Base-by-base conservation (phyloP, 139 green algal species). In the Chara braunii region DNA sequence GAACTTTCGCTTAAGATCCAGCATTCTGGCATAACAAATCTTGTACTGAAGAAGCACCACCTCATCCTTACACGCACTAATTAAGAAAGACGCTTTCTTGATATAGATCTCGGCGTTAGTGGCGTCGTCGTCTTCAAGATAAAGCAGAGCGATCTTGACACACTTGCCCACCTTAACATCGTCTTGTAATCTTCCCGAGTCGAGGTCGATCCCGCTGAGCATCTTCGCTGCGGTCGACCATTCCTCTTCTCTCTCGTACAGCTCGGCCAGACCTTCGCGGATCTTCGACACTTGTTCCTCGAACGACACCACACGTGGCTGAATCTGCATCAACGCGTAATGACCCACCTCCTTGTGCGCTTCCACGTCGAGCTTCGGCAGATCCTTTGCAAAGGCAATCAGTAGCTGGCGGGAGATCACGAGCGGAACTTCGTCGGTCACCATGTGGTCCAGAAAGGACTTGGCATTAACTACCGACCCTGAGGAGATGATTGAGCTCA, bases 121-220 rank as follows among this genome's bases (percentile, higher is more conserved):
- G 5, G 88, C 74, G 64, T 97, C 90, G 51, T 95, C 90, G 50
- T 96, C 92, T 43, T 82, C 62, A 8, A 84, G 71, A 71, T 90
- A 96, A 52, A 98, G 84, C 83, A 94, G 91, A 0, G 92, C 87
- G 11, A 97, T 96, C 60, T 91, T 88, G 40, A 98, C 81, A 73
- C 89, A 88, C 66, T 90, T 94, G 22, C 31, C 35, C 37, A 98
- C 81, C 14, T 56, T 56, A 9, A 28, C 31, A 11, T 7, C 34
- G 8, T 22, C 65, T 33, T 34, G 70, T 60, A 68, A 62, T 24
- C 33, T 66, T 42, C 59, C 76, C 2, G 32, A 51, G 22, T 82
- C 76, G 22, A 82, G 51, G 71, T 98, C 89, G 31, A 98, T 97
- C 24, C 90, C 90, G 4, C 84, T 81, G 6, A 98, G 58, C 53